Conservation (phyloP, 305 asterid species). For the Rubia tinctorum region DNA sequence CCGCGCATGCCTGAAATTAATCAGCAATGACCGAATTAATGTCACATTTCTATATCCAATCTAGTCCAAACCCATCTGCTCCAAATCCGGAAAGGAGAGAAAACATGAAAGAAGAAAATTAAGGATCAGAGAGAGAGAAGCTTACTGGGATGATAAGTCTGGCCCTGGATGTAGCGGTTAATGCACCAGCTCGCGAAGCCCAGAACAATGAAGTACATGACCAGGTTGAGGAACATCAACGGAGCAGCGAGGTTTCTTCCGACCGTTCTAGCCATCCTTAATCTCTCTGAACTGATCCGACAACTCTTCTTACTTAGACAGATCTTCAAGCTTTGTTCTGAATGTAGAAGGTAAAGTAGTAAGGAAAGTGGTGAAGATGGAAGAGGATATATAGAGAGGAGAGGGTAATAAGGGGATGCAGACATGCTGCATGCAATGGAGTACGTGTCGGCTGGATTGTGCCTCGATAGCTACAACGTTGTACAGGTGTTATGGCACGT, state of each 20-base stretch:
- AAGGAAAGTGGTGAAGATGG: background rate
- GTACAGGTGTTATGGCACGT: constrained; percentile 36
- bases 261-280: constrained; percentile 60
- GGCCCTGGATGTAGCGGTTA: constrained; percentile 64
- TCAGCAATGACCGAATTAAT: background rate
- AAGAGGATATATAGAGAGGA: constrained; percentile 8
- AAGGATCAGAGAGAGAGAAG: background rate
- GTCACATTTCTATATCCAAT: background rate
- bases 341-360: constrained; percentile 1
- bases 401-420: background rate
- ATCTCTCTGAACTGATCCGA: background rate
- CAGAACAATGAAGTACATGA: constrained; percentile 61
- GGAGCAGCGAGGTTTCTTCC: constrained; percentile 72
- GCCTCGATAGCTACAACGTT: constrained; percentile 1
- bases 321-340: background rate
- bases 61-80: too few species aligned
- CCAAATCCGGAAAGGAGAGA: background rate
- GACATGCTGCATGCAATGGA: background rate
- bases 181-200: constrained; percentile 87
- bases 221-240: constrained; percentile 58
- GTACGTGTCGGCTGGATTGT: constrained; percentile 23
- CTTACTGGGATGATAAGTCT: constrained; percentile 77
- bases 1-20: constrained; percentile 53
- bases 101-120: background rate
- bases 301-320: background rate